Percentiles rank a stretch among this genome's conserved stretches.
Conservation (phyloP, 805 yeast species). For the Blastobotrys muscicola region DNA sequence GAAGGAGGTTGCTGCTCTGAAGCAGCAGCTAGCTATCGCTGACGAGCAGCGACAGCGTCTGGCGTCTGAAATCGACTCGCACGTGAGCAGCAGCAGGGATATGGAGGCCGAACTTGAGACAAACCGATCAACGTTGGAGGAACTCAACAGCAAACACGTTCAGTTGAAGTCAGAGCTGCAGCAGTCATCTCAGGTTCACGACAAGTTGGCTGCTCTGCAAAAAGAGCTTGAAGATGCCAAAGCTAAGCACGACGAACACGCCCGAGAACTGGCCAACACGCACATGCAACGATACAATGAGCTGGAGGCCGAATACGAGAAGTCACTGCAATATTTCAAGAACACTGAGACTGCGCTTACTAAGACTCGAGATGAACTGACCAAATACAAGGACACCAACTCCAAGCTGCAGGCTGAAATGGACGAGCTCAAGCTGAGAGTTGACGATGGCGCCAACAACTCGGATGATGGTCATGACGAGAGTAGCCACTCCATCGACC, state of each 20-base stretch:
- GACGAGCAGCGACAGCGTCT: conserved; percentile 8
- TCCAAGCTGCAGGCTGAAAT: conserved; percentile 53
- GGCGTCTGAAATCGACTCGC: neutral
- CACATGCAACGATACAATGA: conserved; percentile 27
- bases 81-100: no score
- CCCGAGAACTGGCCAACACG: conserved; percentile 26
- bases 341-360: conserved; percentile 69
- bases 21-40: conserved; percentile 13
- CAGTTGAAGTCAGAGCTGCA: conserved; percentile 14
- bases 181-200: conserved; percentile 9
- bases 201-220: conserved; percentile 12
- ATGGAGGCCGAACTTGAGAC: conserved; percentile 11
- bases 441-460: conserved; percentile 27
- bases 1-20: conserved; percentile 14
- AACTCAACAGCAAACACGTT: conserved; percentile 16
- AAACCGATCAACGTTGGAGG: conserved; percentile 15
- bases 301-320: conserved; percentile 58
- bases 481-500: conserved; percentile 25
- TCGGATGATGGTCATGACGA: conserved; percentile 14
- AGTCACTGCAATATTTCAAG: conserved; percentile 60
- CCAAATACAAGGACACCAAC: conserved; percentile 46
- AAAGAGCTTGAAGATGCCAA: conserved; percentile 20
- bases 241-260: conserved; percentile 24
- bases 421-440: conserved; percentile 54
- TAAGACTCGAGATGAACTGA: conserved; percentile 62